phyloP scores from a whole-genome alignment of 192 early-diverging fungal species.

The Glomus cerebriforme region DNA sequence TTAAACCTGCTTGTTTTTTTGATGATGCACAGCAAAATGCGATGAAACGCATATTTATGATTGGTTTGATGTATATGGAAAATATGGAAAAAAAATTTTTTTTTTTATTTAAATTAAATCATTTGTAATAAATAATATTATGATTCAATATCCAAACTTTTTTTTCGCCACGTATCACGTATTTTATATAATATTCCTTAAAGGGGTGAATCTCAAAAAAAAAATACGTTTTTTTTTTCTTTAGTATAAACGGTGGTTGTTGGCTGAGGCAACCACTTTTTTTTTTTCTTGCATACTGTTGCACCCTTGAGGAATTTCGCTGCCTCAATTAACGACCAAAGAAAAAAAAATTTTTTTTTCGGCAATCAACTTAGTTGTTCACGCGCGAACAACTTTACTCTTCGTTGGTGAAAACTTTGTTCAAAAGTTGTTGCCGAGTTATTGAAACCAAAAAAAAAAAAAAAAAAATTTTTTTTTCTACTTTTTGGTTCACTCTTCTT shows the following conservation, averaged over 20 bases:
- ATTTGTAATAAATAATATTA: neutral
- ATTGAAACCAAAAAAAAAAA: neutral
- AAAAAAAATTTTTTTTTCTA: neutral
- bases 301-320: slow-evolving; percentile 4
- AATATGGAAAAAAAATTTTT: neutral
- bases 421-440: neutral
- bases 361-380: neutral
- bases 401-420: neutral
- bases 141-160: neutral
- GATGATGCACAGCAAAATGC: neutral
- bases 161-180: slow-evolving; percentile 23
- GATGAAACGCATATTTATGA: neutral
- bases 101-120: neutral
- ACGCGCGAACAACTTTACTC: slow-evolving; percentile 2
- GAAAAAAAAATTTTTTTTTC: slow-evolving; percentile 1
- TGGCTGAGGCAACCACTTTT: slow-evolving; percentile 9
- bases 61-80: neutral
- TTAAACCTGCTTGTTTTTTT: neutral
- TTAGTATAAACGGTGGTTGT: slow-evolving; percentile 19
- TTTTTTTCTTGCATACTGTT: slow-evolving; percentile 22
- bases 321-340: slow-evolving; percentile 11
- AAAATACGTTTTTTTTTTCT: neutral
- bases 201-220: slow-evolving; percentile 11
- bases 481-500: neutral
- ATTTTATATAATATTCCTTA: slow-evolving; percentile 13